Conservation (phyloP, 768 basidiomycete species). For the Austroboletus festivus region DNA sequence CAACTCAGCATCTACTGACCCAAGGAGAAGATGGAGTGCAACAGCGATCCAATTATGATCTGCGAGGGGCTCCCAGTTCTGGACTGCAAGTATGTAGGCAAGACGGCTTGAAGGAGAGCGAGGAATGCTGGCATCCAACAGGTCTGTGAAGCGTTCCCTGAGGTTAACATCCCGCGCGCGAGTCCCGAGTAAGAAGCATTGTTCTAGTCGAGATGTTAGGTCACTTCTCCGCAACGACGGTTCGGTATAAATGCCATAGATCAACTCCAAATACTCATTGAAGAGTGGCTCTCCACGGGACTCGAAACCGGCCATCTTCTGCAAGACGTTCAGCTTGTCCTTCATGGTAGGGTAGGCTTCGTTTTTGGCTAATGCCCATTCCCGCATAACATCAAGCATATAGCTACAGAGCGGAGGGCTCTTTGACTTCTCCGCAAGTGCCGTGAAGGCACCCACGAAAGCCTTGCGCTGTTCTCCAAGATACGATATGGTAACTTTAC, state of each 20-base stretch:
- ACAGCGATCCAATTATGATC: slow-evolving; percentile 95
- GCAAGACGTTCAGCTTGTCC: slow-evolving; percentile 87
- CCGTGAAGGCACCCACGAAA: slow-evolving; percentile 72
- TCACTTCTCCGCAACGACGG: slow-evolving; percentile 85
- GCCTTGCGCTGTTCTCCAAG: slow-evolving; percentile 85
- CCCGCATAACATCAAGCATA: slow-evolving; percentile 79
- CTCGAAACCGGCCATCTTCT: slow-evolving; percentile 86
- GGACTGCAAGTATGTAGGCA: slow-evolving; percentile 87
- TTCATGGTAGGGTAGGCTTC: slow-evolving; percentile 91
- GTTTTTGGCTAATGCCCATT: slow-evolving; percentile 86
- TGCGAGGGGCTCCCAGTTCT: slow-evolving; percentile 90
- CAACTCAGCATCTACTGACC: slow-evolving; percentile 52
- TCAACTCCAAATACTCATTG: slow-evolving; percentile 80
- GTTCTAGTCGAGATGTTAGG: slow-evolving; percentile 88
- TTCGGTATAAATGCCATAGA: slow-evolving; percentile 93
- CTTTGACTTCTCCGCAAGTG: slow-evolving; percentile 88
- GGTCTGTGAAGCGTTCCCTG: slow-evolving; percentile 83
- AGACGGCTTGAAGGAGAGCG: slow-evolving; percentile 77
- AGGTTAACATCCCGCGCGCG: slow-evolving; percentile 75
- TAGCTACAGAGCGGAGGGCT: slow-evolving; percentile 75
- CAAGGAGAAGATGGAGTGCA: slow-evolving; percentile 84
- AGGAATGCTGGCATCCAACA: slow-evolving; percentile 86
- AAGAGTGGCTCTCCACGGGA: slow-evolving; percentile 75
- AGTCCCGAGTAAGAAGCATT: slow-evolving; percentile 90
- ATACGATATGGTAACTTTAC: slow-evolving; percentile 72